Percentiles rank a stretch among this genome's conserved stretches.
These are phyloP conservation scores for Triticum aestivum DNA, from an alignment of 176 grass and related monocot species.

Conservation along the genomic window DNA sequence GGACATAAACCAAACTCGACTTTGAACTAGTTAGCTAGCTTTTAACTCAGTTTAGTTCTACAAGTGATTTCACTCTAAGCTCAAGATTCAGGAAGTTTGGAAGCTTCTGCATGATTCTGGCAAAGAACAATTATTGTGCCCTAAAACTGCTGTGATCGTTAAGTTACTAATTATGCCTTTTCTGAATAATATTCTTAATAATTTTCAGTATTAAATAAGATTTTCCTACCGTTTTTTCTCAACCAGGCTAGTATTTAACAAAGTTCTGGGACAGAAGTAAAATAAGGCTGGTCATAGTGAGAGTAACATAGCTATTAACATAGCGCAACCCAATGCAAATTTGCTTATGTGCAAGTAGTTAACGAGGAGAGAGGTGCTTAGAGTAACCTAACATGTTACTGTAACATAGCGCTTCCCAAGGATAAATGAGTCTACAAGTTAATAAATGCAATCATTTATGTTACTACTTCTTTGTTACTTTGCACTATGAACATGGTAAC, in stretches of 20 bases:
- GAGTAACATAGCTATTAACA: too few relatives aligned
- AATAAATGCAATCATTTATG: too few relatives aligned
- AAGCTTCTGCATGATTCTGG: not conserved
- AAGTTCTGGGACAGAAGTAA: not conserved
- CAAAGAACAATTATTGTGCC: not conserved
- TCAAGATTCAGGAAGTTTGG: constrained; percentile 2
- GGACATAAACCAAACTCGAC: not conserved
- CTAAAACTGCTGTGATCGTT: not conserved
- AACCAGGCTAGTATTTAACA: not conserved
- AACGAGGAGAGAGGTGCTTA: too few relatives aligned
- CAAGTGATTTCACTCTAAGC: not conserved
- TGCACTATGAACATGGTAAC: too few relatives aligned
- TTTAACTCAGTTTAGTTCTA: not conserved
- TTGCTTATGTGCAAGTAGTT: too few relatives aligned
- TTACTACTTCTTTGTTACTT: too few relatives aligned
- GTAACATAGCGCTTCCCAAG: too few relatives aligned
- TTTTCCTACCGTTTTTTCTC: not conserved
- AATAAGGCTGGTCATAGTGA: not conserved
- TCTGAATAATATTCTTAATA: not conserved
- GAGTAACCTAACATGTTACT: too few relatives aligned
- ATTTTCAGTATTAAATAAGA: not conserved
- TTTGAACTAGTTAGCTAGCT: not conserved
- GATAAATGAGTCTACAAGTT: too few relatives aligned
- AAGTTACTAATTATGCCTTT: not conserved
- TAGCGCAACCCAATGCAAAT: too few relatives aligned